phyloP scores from a whole-genome alignment of 2,329 filamentous ascomycete species.

The Calonectria pseudoreteaudii region DNA sequence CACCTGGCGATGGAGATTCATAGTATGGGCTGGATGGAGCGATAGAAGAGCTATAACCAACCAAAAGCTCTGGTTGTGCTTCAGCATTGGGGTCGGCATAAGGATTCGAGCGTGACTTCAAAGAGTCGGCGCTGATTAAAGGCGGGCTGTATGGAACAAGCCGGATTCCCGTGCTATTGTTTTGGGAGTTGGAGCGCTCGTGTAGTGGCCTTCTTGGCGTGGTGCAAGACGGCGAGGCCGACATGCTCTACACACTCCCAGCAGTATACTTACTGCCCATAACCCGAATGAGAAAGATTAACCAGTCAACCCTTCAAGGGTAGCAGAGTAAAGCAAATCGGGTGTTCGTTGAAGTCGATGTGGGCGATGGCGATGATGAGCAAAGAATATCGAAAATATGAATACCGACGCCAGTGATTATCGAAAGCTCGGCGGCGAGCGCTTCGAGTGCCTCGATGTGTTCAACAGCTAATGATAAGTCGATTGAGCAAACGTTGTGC shows the following conservation, averaged over 20 bases:
- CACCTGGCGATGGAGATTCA: constrained; percentile 41
- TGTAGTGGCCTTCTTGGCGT: constrained; percentile 44
- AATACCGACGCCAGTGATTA: constrained; percentile 7
- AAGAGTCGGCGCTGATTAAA: constrained; percentile 45
- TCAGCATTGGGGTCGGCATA: constrained; percentile 39
- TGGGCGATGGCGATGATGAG: background rate
- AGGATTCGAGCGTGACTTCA: constrained; percentile 40
- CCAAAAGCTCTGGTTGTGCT: constrained; percentile 34
- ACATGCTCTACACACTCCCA: constrained; percentile 48
- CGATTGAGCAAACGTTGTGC: constrained; percentile 23
- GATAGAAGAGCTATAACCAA: constrained; percentile 29
- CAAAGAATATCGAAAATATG: background rate
- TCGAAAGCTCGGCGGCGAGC: constrained; percentile 29
- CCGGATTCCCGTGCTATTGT: constrained; percentile 50
- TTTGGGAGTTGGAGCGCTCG: constrained; percentile 44
- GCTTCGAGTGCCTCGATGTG: constrained; percentile 33
- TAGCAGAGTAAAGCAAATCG: constrained; percentile 14
- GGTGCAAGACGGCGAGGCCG: constrained; percentile 45
- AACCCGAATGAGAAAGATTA: constrained; percentile 31
- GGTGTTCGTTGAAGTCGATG: constrained; percentile 16
- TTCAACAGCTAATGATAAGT: constrained; percentile 26
- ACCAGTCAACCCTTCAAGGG: background rate
- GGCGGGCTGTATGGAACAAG: constrained; percentile 54
- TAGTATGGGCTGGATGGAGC: constrained; percentile 36
- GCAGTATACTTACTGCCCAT: constrained; percentile 34